These are phyloP conservation scores for Leishmania lainsoni DNA, from an alignment of 208 protist species.

Conservation along the genomic window DNA sequence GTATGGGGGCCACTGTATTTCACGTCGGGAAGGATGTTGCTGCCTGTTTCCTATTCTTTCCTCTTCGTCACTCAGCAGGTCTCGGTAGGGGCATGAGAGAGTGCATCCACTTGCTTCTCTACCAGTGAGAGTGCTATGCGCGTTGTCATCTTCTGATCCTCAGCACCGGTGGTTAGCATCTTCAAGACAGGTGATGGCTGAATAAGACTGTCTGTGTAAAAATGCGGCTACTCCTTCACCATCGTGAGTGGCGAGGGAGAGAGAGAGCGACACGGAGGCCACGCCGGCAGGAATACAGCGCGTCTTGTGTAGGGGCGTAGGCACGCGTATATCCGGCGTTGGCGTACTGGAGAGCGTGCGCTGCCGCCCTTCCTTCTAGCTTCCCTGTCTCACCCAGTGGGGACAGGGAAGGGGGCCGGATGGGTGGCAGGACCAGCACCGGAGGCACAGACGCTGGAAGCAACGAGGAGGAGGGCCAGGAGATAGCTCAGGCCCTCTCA, in stretches of 20 bases:
- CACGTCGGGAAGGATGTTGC: too few relatives aligned
- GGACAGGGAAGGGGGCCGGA: neutral
- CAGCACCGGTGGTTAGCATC: neutral
- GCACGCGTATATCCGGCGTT: neutral
- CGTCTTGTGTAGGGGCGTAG: neutral
- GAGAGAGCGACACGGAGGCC: neutral
- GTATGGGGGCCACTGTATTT: too few relatives aligned
- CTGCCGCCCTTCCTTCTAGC: neutral
- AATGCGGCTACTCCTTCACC: neutral
- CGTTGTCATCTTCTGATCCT: neutral
- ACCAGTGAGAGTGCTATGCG: neutral
- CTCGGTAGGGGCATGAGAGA: neutral
- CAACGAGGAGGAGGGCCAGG: neutral
- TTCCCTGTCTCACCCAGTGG: neutral
- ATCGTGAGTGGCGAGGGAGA: neutral
- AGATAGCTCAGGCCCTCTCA: too few relatives aligned
- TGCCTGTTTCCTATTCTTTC: neutral
- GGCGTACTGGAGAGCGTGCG: too few relatives aligned
- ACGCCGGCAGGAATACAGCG: neutral
- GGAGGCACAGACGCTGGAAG: neutral
- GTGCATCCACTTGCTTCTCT: neutral
- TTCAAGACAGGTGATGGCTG: neutral
- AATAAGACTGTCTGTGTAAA: neutral
- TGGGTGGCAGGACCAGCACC: neutral
- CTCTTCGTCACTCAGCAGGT: neutral